These are phyloP conservation scores for Lepiota brunneoincarnata DNA, from an alignment of 768 basidiomycete genomes.

Conservation along the genomic window DNA sequence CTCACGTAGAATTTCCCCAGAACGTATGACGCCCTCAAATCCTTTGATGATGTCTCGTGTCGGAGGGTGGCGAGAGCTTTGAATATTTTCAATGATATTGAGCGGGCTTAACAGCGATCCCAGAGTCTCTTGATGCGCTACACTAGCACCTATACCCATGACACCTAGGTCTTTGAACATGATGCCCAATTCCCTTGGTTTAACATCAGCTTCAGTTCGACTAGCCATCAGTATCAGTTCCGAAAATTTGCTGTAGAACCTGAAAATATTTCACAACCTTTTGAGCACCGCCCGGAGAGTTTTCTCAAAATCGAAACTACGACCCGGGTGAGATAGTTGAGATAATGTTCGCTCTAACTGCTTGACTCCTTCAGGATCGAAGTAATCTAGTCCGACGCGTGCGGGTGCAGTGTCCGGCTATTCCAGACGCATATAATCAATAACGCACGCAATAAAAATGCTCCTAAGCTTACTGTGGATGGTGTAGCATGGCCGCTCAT, in stretches of 20 bases:
- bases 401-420: too few species aligned
- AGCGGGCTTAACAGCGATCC: slow-evolving; percentile 59
- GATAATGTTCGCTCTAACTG: slow-evolving; percentile 39
- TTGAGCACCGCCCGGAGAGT: slow-evolving; percentile 25
- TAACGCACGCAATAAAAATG: too few species aligned
- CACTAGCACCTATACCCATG: slow-evolving; percentile 51
- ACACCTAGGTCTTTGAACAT: slow-evolving; percentile 57
- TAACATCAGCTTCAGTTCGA: slow-evolving; percentile 44
- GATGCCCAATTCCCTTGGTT: slow-evolving; percentile 56
- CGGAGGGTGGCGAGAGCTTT: slow-evolving; percentile 55
- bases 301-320: slow-evolving; percentile 34
- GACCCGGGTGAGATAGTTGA: slow-evolving; percentile 18
- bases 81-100: slow-evolving; percentile 40
- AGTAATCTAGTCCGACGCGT: slow-evolving; percentile 16
- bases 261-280: slow-evolving; percentile 24
- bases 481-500: too few species aligned
- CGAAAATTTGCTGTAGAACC: slow-evolving; percentile 1
- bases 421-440: too few species aligned
- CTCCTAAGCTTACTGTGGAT: too few species aligned
- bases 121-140: slow-evolving; percentile 54
- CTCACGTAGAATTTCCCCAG: slow-evolving; percentile 79
- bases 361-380: slow-evolving; percentile 51
- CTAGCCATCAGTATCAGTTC: slow-evolving; percentile 27
- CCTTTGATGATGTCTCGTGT: slow-evolving; percentile 59
- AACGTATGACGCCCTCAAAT: slow-evolving; percentile 63